A percentile compares a stretch with the other conserved stretches of the same genome.
phyloP scores from a whole-genome alignment of 768 basidiomycete species.

The Obba rivulosa region DNA sequence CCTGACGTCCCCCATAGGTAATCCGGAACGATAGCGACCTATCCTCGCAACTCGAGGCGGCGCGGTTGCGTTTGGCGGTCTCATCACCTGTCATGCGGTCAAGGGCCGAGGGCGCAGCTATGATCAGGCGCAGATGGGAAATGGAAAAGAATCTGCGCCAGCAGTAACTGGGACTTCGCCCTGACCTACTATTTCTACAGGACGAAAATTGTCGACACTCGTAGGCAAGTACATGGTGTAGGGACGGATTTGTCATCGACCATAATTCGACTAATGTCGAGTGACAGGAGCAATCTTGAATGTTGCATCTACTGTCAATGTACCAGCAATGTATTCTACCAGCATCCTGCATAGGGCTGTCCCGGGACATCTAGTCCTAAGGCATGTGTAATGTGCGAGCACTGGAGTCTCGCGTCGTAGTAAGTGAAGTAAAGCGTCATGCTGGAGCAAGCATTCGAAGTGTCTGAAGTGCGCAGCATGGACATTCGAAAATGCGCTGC shows the following conservation, averaged over 20 bases:
- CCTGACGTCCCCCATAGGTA: slow-evolving; percentile 45
- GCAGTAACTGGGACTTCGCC: not conserved
- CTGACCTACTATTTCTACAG: not conserved
- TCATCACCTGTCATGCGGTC: slow-evolving; percentile 54
- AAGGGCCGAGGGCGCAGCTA: slow-evolving; percentile 59
- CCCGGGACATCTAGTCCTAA: not conserved
- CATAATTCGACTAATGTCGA: not conserved
- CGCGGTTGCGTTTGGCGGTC: slow-evolving; percentile 44
- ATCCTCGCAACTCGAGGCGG: slow-evolving; percentile 58
- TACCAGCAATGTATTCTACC: not conserved
- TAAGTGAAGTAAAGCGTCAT: no score
- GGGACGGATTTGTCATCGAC: not conserved
- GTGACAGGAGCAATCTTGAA: not conserved
- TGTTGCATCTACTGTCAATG: not conserved
- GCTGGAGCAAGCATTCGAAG: no score
- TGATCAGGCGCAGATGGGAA: slow-evolving; percentile 75
- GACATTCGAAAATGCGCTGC: not conserved
- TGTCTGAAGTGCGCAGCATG: no score
- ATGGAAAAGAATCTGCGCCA: slow-evolving; percentile 17
- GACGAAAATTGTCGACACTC: not conserved
- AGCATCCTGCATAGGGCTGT: not conserved
- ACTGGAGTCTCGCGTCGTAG: not conserved
- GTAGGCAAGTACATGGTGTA: slow-evolving; percentile 3
- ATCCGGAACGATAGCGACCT: slow-evolving; percentile 76
- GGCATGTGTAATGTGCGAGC: not conserved